phyloP scores from a whole-genome alignment of 768 basidiomycete genomes.

The Kwoniella europaea region DNA sequence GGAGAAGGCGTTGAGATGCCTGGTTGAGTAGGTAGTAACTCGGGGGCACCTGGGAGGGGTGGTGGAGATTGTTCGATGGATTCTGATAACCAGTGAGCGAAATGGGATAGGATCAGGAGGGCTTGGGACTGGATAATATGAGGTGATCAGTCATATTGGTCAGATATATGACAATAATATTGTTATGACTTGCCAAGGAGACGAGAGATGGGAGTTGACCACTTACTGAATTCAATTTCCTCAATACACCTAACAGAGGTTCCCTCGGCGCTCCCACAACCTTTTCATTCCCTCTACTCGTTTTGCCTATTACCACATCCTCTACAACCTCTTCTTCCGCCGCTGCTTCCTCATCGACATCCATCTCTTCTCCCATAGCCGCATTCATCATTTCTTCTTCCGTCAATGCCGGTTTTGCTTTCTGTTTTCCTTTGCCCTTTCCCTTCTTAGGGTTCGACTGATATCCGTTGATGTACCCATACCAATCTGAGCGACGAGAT shows the following conservation, averaged over 20 bases:
- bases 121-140: conserved; percentile 16
- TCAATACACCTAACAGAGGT: conserved; percentile 38
- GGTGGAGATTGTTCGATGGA: conserved; percentile 23
- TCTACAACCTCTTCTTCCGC: conserved; percentile 26
- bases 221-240: conserved; percentile 39
- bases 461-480: conserved; percentile 36
- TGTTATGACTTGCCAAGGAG: neutral
- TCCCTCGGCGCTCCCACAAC: conserved; percentile 33
- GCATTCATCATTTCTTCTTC: conserved; percentile 44
- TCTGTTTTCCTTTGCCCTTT: conserved; percentile 19
- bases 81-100: conserved; percentile 27
- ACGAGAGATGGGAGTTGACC: neutral
- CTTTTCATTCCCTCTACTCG: conserved; percentile 31
- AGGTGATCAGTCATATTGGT: too few relatives aligned
- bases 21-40: conserved; percentile 18
- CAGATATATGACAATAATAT: too few relatives aligned
- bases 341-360: conserved; percentile 14
- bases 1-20: neutral
- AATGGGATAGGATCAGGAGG: conserved; percentile 15
- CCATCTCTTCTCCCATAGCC: conserved; percentile 4
- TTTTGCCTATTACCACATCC: conserved; percentile 20
- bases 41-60: conserved; percentile 10
- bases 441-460: conserved; percentile 6
- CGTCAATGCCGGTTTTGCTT: conserved; percentile 13
- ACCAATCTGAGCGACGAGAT: conserved; percentile 32